These are phyloP conservation scores for Xylaria flabelliformis DNA, from an alignment of 495 filamentous ascomycete genomes.

Conservation along the genomic window DNA sequence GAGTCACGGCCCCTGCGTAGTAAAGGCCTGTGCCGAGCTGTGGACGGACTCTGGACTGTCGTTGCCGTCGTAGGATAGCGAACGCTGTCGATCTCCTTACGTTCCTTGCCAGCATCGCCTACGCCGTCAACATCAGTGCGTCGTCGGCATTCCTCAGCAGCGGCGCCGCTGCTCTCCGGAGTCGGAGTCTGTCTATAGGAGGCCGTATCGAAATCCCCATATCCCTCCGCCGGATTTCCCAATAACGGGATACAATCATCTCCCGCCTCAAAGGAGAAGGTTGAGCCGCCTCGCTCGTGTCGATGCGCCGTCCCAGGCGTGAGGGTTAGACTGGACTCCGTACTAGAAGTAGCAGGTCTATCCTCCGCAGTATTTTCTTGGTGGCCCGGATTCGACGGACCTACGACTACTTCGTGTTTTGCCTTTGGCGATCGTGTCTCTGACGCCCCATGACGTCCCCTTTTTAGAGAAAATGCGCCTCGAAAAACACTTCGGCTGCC, in stretches of 20 bases:
- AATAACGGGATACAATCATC: background rate
- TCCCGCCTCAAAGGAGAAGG: conserved; percentile 14
- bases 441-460: background rate
- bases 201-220: background rate
- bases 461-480: too few species aligned
- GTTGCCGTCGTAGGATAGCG: background rate
- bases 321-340: background rate
- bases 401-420: background rate
- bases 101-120: background rate
- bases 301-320: background rate
- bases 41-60: too few species aligned
- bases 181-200: background rate
- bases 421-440: background rate
- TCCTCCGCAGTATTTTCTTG: too few species aligned
- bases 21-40: background rate
- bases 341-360: background rate
- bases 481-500: background rate
- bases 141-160: background rate
- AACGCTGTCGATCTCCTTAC: background rate
- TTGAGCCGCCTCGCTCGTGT: background rate
- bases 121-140: background rate
- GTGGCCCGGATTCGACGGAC: too few species aligned
- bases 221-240: background rate
- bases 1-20: background rate
- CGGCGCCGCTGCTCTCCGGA: background rate